These are phyloP conservation scores for Kodamaea anthophila DNA, from an alignment of 1,139 yeast genomes.

Conservation along the genomic window DNA sequence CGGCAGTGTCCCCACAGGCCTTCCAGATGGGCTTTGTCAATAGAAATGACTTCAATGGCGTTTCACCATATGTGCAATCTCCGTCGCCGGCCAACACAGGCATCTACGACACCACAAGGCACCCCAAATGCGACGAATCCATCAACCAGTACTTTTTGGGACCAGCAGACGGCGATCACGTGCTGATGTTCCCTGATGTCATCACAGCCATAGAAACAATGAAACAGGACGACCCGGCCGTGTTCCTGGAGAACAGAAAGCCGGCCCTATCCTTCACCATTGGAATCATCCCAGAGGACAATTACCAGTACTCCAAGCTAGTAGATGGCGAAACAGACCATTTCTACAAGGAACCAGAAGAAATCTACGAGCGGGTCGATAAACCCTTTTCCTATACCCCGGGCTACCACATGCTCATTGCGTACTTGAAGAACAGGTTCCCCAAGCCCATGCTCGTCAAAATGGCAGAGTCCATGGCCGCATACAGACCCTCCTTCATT, in stretches of 20 bases:
- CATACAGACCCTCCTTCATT: constrained; percentile 84
- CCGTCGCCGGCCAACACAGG: constrained; percentile 3
- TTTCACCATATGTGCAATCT: constrained; percentile 10
- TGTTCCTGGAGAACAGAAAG: constrained; percentile 27
- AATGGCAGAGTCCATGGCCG: constrained; percentile 86
- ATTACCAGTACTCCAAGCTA: constrained; percentile 17
- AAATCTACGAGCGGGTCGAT: constrained; percentile 67
- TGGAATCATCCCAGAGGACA: constrained; percentile 41
- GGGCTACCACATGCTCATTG: constrained; percentile 78
- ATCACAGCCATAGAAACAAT: constrained; percentile 43
- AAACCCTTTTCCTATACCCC: constrained; percentile 85
- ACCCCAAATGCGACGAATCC: constrained; percentile 35
- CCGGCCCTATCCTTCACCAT: constrained; percentile 52
- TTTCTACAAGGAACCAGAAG: constrained; percentile 62
- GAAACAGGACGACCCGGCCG: constrained; percentile 34
- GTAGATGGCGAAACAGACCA: constrained; percentile 14
- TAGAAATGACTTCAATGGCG: not conserved
- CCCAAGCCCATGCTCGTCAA: constrained; percentile 63
- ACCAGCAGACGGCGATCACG: constrained; percentile 27
- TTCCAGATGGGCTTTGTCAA: no score
- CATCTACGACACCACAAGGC: constrained; percentile 9
- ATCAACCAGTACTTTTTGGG: constrained; percentile 62
- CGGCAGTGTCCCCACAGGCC: constrained; percentile 33
- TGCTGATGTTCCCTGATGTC: constrained; percentile 49
- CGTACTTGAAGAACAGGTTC: constrained; percentile 68